These are phyloP conservation scores for Suillus decipiens DNA, from an alignment of 768 basidiomycete species.

Conservation along the genomic window DNA sequence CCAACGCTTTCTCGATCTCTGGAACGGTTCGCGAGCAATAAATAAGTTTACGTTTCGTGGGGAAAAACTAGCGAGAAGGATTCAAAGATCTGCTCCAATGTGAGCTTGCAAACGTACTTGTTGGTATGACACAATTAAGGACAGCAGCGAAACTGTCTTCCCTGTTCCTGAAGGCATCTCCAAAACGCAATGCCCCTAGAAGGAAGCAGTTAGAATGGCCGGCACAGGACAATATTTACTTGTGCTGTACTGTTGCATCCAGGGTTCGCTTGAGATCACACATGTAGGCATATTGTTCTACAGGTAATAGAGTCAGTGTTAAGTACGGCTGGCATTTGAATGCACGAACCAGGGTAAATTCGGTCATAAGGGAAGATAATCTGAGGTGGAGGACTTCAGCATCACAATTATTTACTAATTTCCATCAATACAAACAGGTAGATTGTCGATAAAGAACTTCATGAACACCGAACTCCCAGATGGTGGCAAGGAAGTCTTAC, in stretches of 20 bases:
- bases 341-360: slow-evolving; percentile 81
- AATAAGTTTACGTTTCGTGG: slow-evolving; percentile 89
- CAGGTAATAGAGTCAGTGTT: slow-evolving; percentile 11
- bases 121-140: slow-evolving; percentile 96
- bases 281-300: slow-evolving; percentile 99
- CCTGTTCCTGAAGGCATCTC: slow-evolving; percentile 99
- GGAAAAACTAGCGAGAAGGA: slow-evolving; percentile 69
- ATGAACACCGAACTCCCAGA: slow-evolving; percentile 36
- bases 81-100: neutral
- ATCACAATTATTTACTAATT: neutral
- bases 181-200: slow-evolving; percentile 96
- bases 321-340: slow-evolving; percentile 3
- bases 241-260: slow-evolving; percentile 76
- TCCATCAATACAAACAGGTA: slow-evolving; percentile 54
- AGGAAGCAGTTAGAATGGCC: slow-evolving; percentile 8
- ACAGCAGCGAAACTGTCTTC: slow-evolving; percentile 95
- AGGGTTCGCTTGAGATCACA: slow-evolving; percentile 96
- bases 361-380: slow-evolving; percentile 92
- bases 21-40: slow-evolving; percentile 99
- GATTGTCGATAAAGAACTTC: slow-evolving; percentile 83
- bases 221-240: neutral
- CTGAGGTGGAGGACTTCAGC: slow-evolving; percentile 36
- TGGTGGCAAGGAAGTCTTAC: neutral
- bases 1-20: slow-evolving; percentile 97
- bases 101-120: slow-evolving; percentile 54